Evolutionary conservation across 2,329 filamentous ascomycete species (phyloP), one percentile per base, ranked within the genome.

Genomic region (Arthrobotrys entomopaga): DNA sequence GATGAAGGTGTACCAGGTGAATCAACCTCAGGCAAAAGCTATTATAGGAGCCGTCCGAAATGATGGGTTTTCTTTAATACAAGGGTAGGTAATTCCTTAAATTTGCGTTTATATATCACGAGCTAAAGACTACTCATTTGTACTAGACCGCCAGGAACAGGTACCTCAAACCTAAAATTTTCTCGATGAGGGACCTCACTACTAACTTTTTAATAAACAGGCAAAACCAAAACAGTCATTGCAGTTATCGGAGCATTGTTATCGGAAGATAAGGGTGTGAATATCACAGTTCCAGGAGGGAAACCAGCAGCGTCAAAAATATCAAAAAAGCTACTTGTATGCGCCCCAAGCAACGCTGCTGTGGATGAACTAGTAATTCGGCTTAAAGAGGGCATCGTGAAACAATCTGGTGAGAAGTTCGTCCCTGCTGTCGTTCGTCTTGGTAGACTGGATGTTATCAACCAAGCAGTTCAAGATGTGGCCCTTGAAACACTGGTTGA

Each of bases 221-320:
- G 94, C 80, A 99, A 99, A 83, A 99, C 95, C 0, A 99, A 99
- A 81, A 99, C 95, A 0, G 99, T 99, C 74, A 88, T 96, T 65
- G 95, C 94, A 34, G 96, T 99, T 85, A 93, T 98, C 22, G 95
- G 95, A 40, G 91, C 92, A 42, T 84, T 99, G 15, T 82, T 97
- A 82, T 77, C 80, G 63, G 78, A 78, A 48, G 76, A 79, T 75
- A 80, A 80, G 64, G 79, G 81, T 15, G 79, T 80, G 13, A 79
- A 54, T 78, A 77, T 77, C 50, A 73, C 77, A 0, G 74, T 76
- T 15, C 50, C 60, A 76, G 50, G 77, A 80, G 76, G 78, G 78
- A 59, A 79, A 76, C 76, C 81, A 80, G 78, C 81, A 79, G 75
- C 81, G 79, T 49, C 79, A 80, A 13, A 78, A 77, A 16, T 84